These are phyloP conservation scores for Talaromyces nanjingensis DNA, from an alignment of 495 filamentous ascomycete species.

Conservation along the genomic window DNA sequence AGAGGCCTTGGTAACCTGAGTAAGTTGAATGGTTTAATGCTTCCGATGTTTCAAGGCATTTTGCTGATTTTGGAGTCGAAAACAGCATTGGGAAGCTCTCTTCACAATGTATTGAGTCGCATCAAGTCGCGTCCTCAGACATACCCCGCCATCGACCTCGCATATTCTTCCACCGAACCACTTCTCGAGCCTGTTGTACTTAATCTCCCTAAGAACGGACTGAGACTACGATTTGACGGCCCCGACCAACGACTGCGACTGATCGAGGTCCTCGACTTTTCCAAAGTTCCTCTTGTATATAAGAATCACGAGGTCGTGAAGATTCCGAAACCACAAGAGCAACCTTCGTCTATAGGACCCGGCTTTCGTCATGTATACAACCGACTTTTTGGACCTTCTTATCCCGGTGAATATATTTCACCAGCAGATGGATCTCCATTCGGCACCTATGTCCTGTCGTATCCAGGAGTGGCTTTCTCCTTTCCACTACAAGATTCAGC, in stretches of 20 bases:
- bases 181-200: constrained; percentile 66
- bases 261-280: constrained; percentile 87
- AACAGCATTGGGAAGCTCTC: constrained; percentile 75
- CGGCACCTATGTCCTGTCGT: constrained; percentile 79
- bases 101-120: constrained; percentile 79
- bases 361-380: constrained; percentile 89
- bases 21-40: constrained; percentile 26
- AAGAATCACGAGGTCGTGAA: constrained; percentile 81
- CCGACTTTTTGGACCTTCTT: constrained; percentile 82
- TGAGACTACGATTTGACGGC: constrained; percentile 89
- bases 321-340: constrained; percentile 39
- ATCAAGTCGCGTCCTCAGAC: constrained; percentile 75
- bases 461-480: constrained; percentile 86
- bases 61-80: background rate
- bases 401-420: constrained; percentile 81
- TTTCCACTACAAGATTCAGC: constrained; percentile 71
- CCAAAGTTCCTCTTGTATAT: constrained; percentile 74
- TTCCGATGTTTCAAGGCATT: background rate
- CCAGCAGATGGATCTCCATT: constrained; percentile 45
- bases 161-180: constrained; percentile 64
- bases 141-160: constrained; percentile 77
- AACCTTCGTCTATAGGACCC: constrained; percentile 51
- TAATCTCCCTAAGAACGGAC: constrained; percentile 70
- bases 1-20: constrained; percentile 73
- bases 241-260: constrained; percentile 85